Conservation (phyloP, 768 basidiomycete species). For the Rhizopogon rudus region DNA sequence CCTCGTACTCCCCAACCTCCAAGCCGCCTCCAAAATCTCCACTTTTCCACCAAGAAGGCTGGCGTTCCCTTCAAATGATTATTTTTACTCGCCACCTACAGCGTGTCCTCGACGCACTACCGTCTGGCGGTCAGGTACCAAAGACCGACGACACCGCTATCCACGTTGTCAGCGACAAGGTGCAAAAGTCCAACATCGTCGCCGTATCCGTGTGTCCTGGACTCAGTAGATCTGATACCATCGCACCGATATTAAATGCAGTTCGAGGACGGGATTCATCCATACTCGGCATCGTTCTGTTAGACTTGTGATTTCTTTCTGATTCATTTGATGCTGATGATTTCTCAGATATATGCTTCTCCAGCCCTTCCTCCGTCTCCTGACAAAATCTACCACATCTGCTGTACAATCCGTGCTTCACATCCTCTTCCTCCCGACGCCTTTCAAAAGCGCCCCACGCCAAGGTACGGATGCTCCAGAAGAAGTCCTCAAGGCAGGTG, state of each 20-base stretch:
- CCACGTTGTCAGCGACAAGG: conserved; percentile 34
- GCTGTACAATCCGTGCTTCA: conserved; percentile 76
- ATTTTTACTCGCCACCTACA: conserved; percentile 78
- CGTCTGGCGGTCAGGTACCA: conserved; percentile 51
- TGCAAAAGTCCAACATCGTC: conserved; percentile 70
- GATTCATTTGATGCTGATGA: conserved; percentile 2
- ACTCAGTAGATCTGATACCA: conserved; percentile 64
- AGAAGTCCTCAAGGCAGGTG: conserved; percentile 74
- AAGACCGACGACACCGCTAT: conserved; percentile 26
- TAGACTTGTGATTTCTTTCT: conserved; percentile 15
- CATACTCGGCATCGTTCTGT: conserved; percentile 46
- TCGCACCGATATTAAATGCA: conserved; percentile 39
- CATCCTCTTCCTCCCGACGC: conserved; percentile 76
- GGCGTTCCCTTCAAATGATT: conserved; percentile 55
- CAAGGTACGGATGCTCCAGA: conserved; percentile 29
- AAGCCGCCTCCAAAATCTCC: conserved; percentile 21
- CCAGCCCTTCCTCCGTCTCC: conserved; percentile 61
- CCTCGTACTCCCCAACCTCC: conserved; percentile 30
- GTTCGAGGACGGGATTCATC: conserved; percentile 30
- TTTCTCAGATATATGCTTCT: conserved; percentile 55
- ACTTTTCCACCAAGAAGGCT: conserved; percentile 56
- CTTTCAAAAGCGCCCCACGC: conserved; percentile 53
- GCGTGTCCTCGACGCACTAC: conserved; percentile 77
- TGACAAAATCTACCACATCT: conserved; percentile 62
- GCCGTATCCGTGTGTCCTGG: conserved; percentile 73